Percentiles rank a stretch among this genome's conserved stretches.
These are phyloP conservation scores for Filobasidium uniguttulatum DNA, from an alignment of 1,284 basidiomycete genomes.

Conservation along the genomic window DNA sequence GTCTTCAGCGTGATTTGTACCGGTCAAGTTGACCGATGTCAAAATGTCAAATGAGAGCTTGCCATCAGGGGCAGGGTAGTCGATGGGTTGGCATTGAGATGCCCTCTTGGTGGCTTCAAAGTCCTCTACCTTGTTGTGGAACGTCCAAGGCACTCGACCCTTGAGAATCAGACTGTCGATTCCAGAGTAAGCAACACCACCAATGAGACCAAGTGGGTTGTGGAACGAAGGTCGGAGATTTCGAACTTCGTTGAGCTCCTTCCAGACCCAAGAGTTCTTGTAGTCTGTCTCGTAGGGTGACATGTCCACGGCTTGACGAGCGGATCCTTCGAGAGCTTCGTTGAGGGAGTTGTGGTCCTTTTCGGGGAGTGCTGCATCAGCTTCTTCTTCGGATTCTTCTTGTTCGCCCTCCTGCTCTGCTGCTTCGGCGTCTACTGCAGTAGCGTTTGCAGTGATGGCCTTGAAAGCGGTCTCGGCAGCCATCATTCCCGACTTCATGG, in stretches of 20 bases:
- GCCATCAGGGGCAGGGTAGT: constrained; percentile 79
- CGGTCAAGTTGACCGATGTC: constrained; percentile 78
- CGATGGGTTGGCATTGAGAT: constrained; percentile 60
- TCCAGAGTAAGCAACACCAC: constrained; percentile 81
- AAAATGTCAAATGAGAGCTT: constrained; percentile 89
- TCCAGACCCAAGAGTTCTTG: constrained; percentile 71
- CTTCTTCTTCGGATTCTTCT: constrained; percentile 18
- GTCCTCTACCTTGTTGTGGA: constrained; percentile 58
- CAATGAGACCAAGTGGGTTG: constrained; percentile 68
- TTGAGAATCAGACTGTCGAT: constrained; percentile 74
- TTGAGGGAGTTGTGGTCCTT: constrained; percentile 7
- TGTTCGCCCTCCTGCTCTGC: constrained; percentile 25
- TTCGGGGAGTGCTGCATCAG: too few relatives aligned
- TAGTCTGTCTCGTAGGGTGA: constrained; percentile 60
- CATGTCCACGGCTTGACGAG: constrained; percentile 48
- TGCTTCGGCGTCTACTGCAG: constrained; percentile 15
- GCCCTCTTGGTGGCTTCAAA: constrained; percentile 59
- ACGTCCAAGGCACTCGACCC: constrained; percentile 85
- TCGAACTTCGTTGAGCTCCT: constrained; percentile 79
- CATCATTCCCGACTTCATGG: constrained; percentile 96
- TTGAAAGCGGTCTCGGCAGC: constrained; percentile 80
- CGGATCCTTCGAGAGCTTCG: not conserved
- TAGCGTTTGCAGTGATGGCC: constrained; percentile 44
- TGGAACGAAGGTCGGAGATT: constrained; percentile 89
- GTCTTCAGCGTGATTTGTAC: constrained; percentile 93